Evolutionary conservation across 768 basidiomycete genomes (phyloP).

Genomic region (Tricholoma sp.): DNA sequence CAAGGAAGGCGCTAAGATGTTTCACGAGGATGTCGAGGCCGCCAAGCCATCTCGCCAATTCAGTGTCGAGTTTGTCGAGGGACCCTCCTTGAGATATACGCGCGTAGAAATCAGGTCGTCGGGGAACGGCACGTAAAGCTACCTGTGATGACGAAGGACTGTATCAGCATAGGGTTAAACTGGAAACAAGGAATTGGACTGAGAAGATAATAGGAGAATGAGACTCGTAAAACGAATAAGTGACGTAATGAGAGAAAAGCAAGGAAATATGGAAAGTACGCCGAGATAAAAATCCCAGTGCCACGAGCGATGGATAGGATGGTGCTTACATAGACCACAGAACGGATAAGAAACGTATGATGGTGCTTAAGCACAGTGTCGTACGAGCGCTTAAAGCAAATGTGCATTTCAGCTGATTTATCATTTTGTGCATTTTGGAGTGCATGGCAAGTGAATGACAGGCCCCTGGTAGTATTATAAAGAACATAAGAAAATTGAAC

Average conservation of each 20-base stretch:
- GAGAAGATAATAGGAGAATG: background rate
- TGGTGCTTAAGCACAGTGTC: slow-evolving; percentile 64
- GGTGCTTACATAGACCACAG: slow-evolving; percentile 51
- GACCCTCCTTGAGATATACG: slow-evolving; percentile 58
- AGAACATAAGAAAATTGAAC: background rate
- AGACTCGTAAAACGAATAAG: no score
- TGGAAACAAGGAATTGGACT: background rate
- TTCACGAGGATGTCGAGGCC: slow-evolving; percentile 50
- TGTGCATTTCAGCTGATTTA: slow-evolving; percentile 45
- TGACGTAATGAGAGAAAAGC: no score
- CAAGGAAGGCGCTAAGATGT: slow-evolving; percentile 49
- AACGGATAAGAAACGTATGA: slow-evolving; percentile 62
- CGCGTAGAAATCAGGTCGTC: slow-evolving; percentile 56
- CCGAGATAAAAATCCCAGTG: no score
- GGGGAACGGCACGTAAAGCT: slow-evolving; percentile 56
- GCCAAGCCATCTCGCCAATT: slow-evolving; percentile 55
- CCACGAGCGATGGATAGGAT: background rate
- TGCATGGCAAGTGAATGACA: slow-evolving; percentile 63
- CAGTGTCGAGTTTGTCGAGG: slow-evolving; percentile 45
- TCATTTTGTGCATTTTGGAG: slow-evolving; percentile 62
- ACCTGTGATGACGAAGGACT: slow-evolving; percentile 27
- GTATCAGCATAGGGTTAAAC: background rate
- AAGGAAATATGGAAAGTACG: no score
- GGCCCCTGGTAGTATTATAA: slow-evolving; percentile 41
- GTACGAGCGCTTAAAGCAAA: slow-evolving; percentile 69